Base-by-base conservation (phyloP, 192 early-diverging fungal species). In the Coemansia sp. region DNA sequence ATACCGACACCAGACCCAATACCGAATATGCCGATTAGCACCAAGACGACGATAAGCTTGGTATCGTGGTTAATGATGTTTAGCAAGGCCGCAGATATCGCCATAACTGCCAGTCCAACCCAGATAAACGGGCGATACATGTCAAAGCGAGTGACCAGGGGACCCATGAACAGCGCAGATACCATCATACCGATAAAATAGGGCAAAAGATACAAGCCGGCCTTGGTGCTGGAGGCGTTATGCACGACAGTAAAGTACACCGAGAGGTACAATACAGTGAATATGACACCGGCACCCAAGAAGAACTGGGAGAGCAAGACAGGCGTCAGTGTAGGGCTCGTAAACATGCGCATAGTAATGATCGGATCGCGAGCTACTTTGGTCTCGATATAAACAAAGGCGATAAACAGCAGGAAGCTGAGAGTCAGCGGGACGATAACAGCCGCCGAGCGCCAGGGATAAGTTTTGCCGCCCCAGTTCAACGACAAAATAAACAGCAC, bases 391-490 rank as follows among this genome's bases (percentile, higher is more conserved):
- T 79, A 74, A 5, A 80, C 81, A 68, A 94, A 94, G 11, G 72
- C 73, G 10, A 69, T 20, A 22, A 87, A 61, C n/a, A 88, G 33
- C 7, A 82, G 40, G 13, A 50, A 68, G 22, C 92, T 89, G 43
- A 89, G 69, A 12, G 75, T 62, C 31, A 80, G 69, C 11, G 71
- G 49, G 3, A 60, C 65, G 61, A 89, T 86, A 27, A 91, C 78
- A 5, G 84, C 61, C 2, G 86, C 75, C 3, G 85, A 83, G 29
- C 77, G 82, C 94, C 94, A 96, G 1, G 75, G 69, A 65, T 87
- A 92, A n/a, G 78, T 57, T 63, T 76, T 81, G 16, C 94, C 95
- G 58, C 92, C 94, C 75, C 88, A 87, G 75, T 91, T 89, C 2
- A 97, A 72, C 8, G 91, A 90, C 50, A 92, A 68, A 44, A 95